Base-by-base conservation (phyloP, 768 basidiomycete genomes). In the Leccinum rimulosum region DNA sequence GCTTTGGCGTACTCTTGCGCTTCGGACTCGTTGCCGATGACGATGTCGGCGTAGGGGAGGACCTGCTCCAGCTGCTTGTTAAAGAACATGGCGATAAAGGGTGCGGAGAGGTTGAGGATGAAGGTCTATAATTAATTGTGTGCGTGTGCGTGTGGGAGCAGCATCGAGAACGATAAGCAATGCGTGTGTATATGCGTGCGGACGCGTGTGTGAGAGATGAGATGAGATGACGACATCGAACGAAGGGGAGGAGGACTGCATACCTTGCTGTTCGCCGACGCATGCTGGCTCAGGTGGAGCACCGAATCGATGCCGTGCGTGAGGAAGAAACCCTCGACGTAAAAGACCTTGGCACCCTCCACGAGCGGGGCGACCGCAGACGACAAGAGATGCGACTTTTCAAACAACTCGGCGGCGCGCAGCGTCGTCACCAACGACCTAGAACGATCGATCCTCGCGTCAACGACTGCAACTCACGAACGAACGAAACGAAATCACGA, bases 21-120 rank as follows among this genome's bases (percentile, higher is more conserved):
- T 74, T 99, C 97, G 40, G 87, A 78, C 79, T 99, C 96, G 76
- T 98, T 98, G n/a, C 92, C 92, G 74, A 99, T 93, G 73, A 98
- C 65, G 74, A 96, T 79, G 74, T 99, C 97, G 61, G 83, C 84
- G 79, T 89, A 88, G 27, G 88, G 88, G 48, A 99, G 74, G 67
- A 98, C 76, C 70, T 89, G 79, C 63, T 93, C 81, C 17, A 99
- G 79, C 71, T 95, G 90, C 3, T 79, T 75, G 59, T 82, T 82
- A 80, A 98, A 98, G 83, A 97, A 96, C 75, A 94, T 88, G 55
- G 91, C 79, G 75, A 99, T 95, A 82, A 98, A 99, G 17, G 97
- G 97, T 3, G 97, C 97, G 9, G 94, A 96, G 67, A 99, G 82
- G 80, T 99, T 99, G 67, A 98, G 75, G 11, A 84, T 84, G 74